Evolutionary conservation across 148 eudicot species (phyloP).

Genomic region (Arbutus unedo): DNA sequence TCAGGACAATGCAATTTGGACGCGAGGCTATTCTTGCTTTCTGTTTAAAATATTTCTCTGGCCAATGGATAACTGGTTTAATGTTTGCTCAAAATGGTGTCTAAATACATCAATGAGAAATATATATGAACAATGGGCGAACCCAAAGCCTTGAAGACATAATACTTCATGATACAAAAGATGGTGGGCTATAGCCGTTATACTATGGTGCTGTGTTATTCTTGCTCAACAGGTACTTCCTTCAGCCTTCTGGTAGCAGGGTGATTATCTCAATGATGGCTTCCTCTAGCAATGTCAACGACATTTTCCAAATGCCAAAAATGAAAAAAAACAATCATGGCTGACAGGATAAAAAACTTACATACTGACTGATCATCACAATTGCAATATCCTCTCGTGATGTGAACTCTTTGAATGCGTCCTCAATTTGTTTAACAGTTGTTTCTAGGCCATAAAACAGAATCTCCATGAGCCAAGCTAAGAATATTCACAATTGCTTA

Average conservation of each 20-base stretch:
- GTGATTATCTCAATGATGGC: background rate
- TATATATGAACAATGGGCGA: background rate
- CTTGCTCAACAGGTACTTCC: too few species aligned
- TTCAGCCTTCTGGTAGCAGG: background rate
- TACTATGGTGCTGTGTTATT: too few species aligned
- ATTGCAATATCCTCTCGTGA: conserved; percentile 69
- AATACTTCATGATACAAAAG: background rate
- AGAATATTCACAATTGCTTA: background rate
- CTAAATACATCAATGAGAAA: background rate
- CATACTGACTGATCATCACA: conserved; percentile 71
- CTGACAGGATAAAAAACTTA: conserved; percentile 23
- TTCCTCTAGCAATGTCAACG: conserved; percentile 6
- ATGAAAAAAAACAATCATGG: background rate
- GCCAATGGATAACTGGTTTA: background rate
- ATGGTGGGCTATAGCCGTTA: background rate
- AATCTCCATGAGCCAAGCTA: conserved; percentile 12
- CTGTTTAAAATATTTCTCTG: background rate
- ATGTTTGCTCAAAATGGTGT: background rate
- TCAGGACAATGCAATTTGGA: background rate
- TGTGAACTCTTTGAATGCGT: conserved; percentile 71
- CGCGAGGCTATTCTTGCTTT: background rate
- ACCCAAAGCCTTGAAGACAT: background rate
- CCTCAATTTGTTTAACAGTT: conserved; percentile 66
- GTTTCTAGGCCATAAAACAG: conserved; percentile 41
- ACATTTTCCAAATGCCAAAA: background rate